A percentile compares a stretch with the other conserved stretches of the same genome.
phyloP scores from a whole-genome alignment of 1,284 basidiomycete species.

The Erythrobasidium hasegawianum region DNA sequence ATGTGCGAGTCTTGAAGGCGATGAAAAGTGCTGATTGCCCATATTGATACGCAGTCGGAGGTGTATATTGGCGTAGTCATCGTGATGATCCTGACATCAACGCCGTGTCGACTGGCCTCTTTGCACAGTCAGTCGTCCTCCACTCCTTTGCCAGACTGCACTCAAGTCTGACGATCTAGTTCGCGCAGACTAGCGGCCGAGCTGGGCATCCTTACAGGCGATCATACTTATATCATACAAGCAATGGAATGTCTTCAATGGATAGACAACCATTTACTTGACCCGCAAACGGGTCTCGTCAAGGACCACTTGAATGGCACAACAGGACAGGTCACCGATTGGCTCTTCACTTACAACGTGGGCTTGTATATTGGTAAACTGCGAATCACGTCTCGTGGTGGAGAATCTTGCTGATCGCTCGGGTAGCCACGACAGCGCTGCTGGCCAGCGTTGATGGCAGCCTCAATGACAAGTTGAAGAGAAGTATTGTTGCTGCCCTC shows the following conservation, averaged over 20 bases:
- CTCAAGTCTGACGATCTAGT: no score
- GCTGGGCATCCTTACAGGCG: not conserved
- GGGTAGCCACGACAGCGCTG: no score
- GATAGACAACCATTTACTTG: not conserved
- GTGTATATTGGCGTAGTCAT: not conserved
- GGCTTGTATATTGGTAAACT: slow-evolving; percentile 1
- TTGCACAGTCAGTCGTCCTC: slow-evolving; percentile 1
- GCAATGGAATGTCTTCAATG: not conserved
- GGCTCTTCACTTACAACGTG: not conserved
- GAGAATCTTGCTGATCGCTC: no score
- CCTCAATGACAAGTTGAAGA: no score
- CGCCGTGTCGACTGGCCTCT: not conserved
- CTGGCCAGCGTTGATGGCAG: no score
- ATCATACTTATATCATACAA: not conserved
- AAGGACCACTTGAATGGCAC: not conserved
- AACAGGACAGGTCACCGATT: not conserved
- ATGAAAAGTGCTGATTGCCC: no score
- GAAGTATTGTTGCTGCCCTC: no score
- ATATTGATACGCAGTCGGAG: no score
- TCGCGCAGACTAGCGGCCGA: not conserved
- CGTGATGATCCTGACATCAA: not conserved
- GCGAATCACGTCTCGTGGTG: no score
- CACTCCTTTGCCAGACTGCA: not conserved
- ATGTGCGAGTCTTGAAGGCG: no score
- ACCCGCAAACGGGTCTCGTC: not conserved